A percentile compares a stretch with the other conserved stretches of the same genome.
Conservation (phyloP, 805 yeast genomes). For the Tetrapisispora iriomotensis region DNA sequence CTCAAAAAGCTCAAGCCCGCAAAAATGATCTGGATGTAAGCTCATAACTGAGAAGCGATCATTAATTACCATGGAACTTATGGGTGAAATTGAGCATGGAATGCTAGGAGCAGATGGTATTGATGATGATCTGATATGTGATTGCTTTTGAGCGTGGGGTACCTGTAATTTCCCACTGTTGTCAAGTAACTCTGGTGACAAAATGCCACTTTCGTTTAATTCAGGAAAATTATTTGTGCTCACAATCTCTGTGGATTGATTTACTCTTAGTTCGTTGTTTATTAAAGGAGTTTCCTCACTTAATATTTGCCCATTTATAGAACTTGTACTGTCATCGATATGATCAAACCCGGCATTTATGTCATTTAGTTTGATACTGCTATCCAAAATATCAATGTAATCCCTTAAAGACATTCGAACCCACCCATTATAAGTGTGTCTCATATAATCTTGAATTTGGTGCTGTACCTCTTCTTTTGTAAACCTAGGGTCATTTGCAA, state of each 20-base stretch:
- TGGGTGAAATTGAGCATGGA: background rate
- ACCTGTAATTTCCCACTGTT: background rate
- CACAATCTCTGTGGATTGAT: no score
- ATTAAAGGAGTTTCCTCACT: background rate
- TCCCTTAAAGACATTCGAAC: conserved; percentile 20
- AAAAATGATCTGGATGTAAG: background rate
- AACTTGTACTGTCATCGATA: background rate
- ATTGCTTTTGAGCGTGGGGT: background rate
- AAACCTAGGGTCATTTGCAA: background rate
- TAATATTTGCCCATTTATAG: background rate
- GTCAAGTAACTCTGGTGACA: background rate
- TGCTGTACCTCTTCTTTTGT: conserved; percentile 4
- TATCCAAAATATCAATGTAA: conserved; percentile 24
- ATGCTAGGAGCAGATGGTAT: background rate
- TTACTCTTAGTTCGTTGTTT: no score
- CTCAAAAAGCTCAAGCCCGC: conserved; percentile 1
- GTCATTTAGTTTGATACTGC: background rate
- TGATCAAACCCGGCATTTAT: background rate
- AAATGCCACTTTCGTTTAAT: no score
- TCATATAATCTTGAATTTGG: conserved; percentile 17
- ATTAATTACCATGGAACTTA: background rate
- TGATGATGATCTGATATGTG: background rate
- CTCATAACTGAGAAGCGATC: background rate
- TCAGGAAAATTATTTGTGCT: no score
- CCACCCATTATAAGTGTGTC: conserved; percentile 21